Conservation (phyloP, 345 rosid species). For the Alliaria petiolata region DNA sequence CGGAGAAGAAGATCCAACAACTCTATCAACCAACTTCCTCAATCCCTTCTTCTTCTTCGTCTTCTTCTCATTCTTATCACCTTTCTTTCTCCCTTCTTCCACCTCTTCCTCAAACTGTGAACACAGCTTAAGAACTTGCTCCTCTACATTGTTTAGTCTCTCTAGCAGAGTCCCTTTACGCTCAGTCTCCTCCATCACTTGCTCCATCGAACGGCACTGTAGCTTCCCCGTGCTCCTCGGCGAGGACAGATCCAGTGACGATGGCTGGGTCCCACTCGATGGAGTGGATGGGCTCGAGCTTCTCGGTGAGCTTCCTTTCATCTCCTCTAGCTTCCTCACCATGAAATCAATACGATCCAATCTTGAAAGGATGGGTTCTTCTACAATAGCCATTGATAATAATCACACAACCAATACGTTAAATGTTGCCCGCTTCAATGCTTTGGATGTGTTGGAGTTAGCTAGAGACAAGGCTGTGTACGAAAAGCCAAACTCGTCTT, state of each 20-base stretch:
- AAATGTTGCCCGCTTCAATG: too few relatives aligned
- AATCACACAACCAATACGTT: too few relatives aligned
- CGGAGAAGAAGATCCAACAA: constrained; percentile 37
- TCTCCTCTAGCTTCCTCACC: constrained; percentile 31
- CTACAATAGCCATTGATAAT: constrained; percentile 17
- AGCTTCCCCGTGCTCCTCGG: constrained; percentile 24
- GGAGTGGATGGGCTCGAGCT: constrained; percentile 36
- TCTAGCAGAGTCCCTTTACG: constrained; percentile 28
- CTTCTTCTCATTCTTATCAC: not conserved
- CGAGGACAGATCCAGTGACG: constrained; percentile 21
- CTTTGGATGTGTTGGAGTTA: constrained; percentile 3
- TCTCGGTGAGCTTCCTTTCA: constrained; percentile 32
- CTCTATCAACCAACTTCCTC: constrained; percentile 27
- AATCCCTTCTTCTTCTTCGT: constrained; percentile 27
- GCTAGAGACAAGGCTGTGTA: not conserved
- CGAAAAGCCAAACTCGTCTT: constrained; percentile 3
- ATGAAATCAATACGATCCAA: constrained; percentile 33
- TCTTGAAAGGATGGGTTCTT: constrained; percentile 35
- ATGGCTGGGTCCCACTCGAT: constrained; percentile 30
- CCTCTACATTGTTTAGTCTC: constrained; percentile 29
- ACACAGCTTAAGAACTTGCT: constrained; percentile 32
- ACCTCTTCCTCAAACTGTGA: constrained; percentile 21
- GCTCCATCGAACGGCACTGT: constrained; percentile 25
- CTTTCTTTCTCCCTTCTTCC: constrained; percentile 21
- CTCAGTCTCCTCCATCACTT: constrained; percentile 26